These are phyloP conservation scores for Curvularia sp. DNA, from an alignment of 2,329 filamentous ascomycete species.

Conservation along the genomic window DNA sequence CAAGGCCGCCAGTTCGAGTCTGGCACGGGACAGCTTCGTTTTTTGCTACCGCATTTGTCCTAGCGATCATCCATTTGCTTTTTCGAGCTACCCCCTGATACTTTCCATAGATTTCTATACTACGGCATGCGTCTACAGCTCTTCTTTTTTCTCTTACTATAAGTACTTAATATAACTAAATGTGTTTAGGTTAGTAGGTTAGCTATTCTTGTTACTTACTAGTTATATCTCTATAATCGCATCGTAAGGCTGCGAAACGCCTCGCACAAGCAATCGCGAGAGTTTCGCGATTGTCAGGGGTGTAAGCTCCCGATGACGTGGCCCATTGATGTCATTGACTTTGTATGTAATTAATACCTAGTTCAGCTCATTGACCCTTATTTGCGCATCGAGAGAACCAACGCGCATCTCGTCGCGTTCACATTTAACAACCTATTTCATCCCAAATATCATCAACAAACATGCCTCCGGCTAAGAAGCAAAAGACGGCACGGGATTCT, in stretches of 20 bases:
- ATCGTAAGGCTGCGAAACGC: not conserved
- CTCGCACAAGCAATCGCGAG: constrained; percentile 15
- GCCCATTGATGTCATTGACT: constrained; percentile 18
- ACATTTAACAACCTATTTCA: not conserved
- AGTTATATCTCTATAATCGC: constrained; percentile 1
- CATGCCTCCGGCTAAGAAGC: constrained; percentile 24
- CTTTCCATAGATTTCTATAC: not conserved
- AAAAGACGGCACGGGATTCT: constrained; percentile 15
- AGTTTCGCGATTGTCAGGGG: constrained; percentile 17
- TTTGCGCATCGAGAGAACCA: not conserved
- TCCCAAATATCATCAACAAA: not conserved
- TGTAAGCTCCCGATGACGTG: constrained; percentile 13
- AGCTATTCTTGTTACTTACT: not conserved
- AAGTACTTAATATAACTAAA: no score
- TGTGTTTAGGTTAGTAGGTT: not conserved
- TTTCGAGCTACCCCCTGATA: not conserved
- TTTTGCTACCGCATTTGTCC: not conserved
- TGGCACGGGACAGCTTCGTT: constrained; percentile 30
- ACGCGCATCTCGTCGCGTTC: not conserved
- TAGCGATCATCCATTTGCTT: not conserved
- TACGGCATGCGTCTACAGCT: not conserved
- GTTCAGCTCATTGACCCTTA: not conserved
- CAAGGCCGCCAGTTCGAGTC: constrained; percentile 43
- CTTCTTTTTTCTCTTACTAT: not conserved
- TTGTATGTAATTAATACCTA: not conserved